Evolutionary conservation across 2,329 filamentous ascomycete genomes (phyloP), one percentile per base, ranked within the genome.

Genomic region (Xylaria sp.): DNA sequence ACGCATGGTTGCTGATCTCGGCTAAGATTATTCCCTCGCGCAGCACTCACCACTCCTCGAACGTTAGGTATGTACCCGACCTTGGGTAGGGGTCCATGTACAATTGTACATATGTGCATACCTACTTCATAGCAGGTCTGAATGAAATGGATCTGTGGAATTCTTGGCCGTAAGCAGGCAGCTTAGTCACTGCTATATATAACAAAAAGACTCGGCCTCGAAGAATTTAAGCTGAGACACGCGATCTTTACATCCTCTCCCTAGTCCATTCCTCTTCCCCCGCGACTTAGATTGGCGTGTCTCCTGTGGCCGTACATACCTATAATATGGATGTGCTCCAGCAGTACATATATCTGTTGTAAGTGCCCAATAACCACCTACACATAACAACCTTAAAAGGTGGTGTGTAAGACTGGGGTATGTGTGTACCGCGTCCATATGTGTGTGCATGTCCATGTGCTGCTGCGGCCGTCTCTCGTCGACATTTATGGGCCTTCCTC

Each of bases 21-120:
- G 46, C 52, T 58, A 50, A 56, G 52, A 56, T 58, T 56, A 44
- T 46, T 48, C 50, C 39, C 34, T 58, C 53, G 56, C 56, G 57
- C 55, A 54, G 48, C 19, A 38, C 29, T 11, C 24, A 34, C 29
- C n/a, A n/a, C n/a, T n/a, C n/a, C n/a, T n/a, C n/a, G n/a, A n/a
- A n/a, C n/a, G n/a, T n/a, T n/a, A n/a, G n/a, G n/a, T n/a, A n/a
- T n/a, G n/a, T n/a, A n/a, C n/a, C n/a, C n/a, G n/a, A n/a, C n/a
- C n/a, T n/a, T n/a, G n/a, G n/a, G n/a, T n/a, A n/a, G n/a, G n/a
- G n/a, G n/a, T 26, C 6, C 11, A 26, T 26, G 24, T 26, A 26
- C 24, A 26, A 6, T 6, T 26, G 24, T 34, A 34, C 11, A 7
- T 34, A 34, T 4, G 29, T 34, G 3, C n/a, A n/a, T n/a, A n/a